Percentiles rank a stretch among this genome's conserved stretches.
Conservation (phyloP, 768 basidiomycete genomes). For the Calocera viscosa region DNA sequence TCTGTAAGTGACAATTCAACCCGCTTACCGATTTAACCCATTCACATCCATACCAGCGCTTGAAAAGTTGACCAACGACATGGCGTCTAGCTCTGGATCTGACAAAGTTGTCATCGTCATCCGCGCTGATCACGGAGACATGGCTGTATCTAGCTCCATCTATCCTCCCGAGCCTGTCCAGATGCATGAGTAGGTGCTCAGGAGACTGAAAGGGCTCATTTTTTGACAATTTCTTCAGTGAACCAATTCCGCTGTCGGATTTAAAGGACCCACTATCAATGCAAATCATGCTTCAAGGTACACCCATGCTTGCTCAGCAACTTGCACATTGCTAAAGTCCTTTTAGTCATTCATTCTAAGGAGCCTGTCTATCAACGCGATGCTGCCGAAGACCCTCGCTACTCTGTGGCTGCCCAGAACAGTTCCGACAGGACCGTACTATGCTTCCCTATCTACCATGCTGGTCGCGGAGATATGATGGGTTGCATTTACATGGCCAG, state of each 20-base stretch:
- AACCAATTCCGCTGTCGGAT: not conserved
- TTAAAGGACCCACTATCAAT: not conserved
- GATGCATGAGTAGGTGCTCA: constrained; percentile 48
- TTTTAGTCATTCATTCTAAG: constrained; percentile 30
- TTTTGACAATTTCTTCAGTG: not conserved
- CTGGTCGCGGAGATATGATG: constrained; percentile 60
- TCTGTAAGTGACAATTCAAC: constrained; percentile 31
- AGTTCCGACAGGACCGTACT: constrained; percentile 48
- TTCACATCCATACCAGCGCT: constrained; percentile 33
- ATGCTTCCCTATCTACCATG: constrained; percentile 56
- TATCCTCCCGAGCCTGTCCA: constrained; percentile 45
- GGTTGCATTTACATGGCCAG: constrained; percentile 58
- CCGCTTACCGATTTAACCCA: not conserved
- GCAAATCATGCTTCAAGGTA: not conserved
- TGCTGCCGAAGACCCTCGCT: constrained; percentile 50
- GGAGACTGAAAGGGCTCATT: not conserved
- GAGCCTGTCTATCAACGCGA: constrained; percentile 50
- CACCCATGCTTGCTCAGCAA: too few relatives aligned
- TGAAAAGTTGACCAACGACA: constrained; percentile 41
- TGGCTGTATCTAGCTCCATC: constrained; percentile 57
- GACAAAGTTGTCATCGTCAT: constrained; percentile 58
- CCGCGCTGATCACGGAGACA: constrained; percentile 56
- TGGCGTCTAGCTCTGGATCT: constrained; percentile 49
- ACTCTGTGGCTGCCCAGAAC: constrained; percentile 49
- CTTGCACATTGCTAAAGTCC: not conserved